Evolutionary conservation across 2,329 filamentous ascomycete species (phyloP), one percentile per base, ranked within the genome.

Genomic region (Tolypocladium tropicale): DNA sequence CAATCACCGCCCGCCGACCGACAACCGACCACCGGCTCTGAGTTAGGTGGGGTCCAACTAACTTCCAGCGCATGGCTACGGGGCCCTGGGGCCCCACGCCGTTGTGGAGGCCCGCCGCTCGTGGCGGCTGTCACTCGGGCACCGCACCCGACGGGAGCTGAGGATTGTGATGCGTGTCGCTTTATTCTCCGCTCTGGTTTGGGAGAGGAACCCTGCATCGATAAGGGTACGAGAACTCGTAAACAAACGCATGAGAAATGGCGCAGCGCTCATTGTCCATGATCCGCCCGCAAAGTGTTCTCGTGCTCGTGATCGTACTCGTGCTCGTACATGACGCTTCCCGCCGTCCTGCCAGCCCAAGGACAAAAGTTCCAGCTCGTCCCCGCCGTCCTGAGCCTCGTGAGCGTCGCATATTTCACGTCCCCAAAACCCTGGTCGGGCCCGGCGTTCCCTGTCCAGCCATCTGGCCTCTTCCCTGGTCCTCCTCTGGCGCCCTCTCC

Each of bases 401-500:
- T 18, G 12, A 28, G 9, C 12, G 9, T 46, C 11, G 11, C 21
- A 43, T 14, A 23, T 43, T 46, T 46, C 41, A 18, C 5, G 12
- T 25, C 41, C 39, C 39, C 25, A 9, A 12, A 9, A 12, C 39
- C 41, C 39, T 23, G 21, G 10, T n/a, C 7, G 11, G 11, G n/a
- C 21, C 10, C 39, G 39, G 10, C 21, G 2, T 23, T 25, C 39
- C 21, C 41, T 28, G 18, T 28, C 9, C 14, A 14, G 14, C 23
- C 43, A 18, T 14, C 11, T 48, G 25, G 28, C 43, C 43, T 28
- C 18, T 28, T 18, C 12, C 43, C 4, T 28, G 12, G 0, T 61
- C 58, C 59, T 65, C 58, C 61, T 60, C 52, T 59, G 54, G 33
- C 16, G 58, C 57, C 57, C 64, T 66, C 58, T 66, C 65, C 28